Evolutionary conservation across 1,139 yeast genomes (phyloP).

Genomic region (Saccharomyces uvarum): DNA sequence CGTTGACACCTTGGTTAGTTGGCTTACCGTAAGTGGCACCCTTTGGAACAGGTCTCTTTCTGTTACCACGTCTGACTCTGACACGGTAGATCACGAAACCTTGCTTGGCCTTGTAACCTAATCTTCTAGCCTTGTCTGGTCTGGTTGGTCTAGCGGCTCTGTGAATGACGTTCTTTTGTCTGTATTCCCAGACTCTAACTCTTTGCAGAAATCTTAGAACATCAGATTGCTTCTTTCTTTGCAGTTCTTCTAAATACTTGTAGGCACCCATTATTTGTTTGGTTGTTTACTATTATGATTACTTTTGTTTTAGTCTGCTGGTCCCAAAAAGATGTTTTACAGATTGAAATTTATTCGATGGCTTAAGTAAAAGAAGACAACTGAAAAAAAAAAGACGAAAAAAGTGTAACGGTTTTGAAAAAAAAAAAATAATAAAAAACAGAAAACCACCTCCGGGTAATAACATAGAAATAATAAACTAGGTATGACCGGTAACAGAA

Average conservation of each 20-base stretch:
- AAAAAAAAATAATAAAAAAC: not conserved
- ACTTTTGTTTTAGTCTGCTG: not conserved
- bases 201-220: constrained; percentile 97
- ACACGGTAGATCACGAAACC: constrained; percentile 97
- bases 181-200: constrained; percentile 99
- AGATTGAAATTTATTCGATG: not conserved
- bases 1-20: constrained; percentile 99
- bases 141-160: constrained; percentile 98
- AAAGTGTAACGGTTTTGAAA: not conserved
- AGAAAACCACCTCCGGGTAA: not conserved
- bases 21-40: constrained; percentile 99
- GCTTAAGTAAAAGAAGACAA: not conserved
- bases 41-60: constrained; percentile 99
- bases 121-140: constrained; percentile 99
- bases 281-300: not conserved
- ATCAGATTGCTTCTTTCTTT: constrained; percentile 99
- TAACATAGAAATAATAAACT: too few species aligned
- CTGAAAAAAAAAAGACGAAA: not conserved
- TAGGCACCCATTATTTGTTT: constrained; percentile 84
- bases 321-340: not conserved
- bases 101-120: constrained; percentile 99
- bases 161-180: constrained; percentile 98
- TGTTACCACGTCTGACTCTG: constrained; percentile 99
- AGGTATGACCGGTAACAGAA: too few species aligned
- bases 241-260: constrained; percentile 98